Conservation (phyloP, 2,329 filamentous ascomycete genomes). For the Pestalotiopsis sp. region DNA sequence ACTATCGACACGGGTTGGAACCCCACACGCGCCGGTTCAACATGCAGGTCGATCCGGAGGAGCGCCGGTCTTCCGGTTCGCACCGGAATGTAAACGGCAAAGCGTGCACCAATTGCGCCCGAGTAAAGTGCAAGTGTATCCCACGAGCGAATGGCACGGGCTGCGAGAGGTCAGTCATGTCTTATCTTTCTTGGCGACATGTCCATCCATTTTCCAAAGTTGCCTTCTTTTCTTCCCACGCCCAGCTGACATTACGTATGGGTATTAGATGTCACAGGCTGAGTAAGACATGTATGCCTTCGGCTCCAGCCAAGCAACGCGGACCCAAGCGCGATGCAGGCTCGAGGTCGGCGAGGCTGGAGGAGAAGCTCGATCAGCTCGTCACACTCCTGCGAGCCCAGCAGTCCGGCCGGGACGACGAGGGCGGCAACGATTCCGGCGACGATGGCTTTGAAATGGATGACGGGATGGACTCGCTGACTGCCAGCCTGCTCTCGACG, state of each 20-base stretch:
- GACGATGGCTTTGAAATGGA: conserved; percentile 12
- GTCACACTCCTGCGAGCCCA: conserved; percentile 17
- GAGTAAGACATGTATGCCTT: conserved; percentile 49
- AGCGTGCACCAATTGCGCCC: conserved; percentile 49
- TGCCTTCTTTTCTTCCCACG: background rate
- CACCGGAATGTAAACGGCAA: conserved; percentile 16
- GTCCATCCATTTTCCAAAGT: background rate
- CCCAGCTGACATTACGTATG: conserved; percentile 20
- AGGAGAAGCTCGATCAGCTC: conserved; percentile 20
- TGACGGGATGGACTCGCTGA: background rate
- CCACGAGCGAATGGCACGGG: conserved; percentile 31
- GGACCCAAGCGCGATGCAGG: conserved; percentile 13
- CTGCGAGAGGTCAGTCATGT: conserved; percentile 32
- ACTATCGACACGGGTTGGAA: background rate
- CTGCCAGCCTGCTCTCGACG: background rate
- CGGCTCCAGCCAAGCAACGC: conserved; percentile 34
- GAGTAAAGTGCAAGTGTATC: conserved; percentile 53
- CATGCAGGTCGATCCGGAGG: background rate
- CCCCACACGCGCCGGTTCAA: background rate
- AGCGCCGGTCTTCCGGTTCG: background rate
- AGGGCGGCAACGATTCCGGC: background rate
- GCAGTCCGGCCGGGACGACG: conserved; percentile 4
- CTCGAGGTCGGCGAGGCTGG: conserved; percentile 17
- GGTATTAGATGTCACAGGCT: conserved; percentile 42
- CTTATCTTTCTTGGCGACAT: background rate